phyloP scores from a whole-genome alignment of 73 alveolate genomes.

The Loxodes magnus region DNA sequence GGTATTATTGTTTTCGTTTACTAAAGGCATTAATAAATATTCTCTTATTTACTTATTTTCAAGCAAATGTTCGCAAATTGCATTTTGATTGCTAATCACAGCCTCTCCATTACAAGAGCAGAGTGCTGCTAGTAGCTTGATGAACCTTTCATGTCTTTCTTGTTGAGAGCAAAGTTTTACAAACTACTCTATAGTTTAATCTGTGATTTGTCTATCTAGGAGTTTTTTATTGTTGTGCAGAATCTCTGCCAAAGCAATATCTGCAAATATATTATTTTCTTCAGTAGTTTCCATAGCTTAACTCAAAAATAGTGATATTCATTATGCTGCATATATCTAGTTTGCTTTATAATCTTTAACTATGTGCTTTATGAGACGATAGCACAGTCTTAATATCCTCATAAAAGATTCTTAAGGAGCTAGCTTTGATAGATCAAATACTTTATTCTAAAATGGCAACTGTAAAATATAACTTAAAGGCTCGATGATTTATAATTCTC shows the following conservation, averaged over 20 bases:
- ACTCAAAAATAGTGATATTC: slow-evolving; percentile 36
- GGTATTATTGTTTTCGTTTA: no score
- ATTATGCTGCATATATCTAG: slow-evolving; percentile 38
- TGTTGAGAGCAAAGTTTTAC: slow-evolving; percentile 25
- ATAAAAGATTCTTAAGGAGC: no score
- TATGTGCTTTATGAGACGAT: slow-evolving; percentile 24
- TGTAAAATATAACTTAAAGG: no score
- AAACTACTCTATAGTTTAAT: slow-evolving; percentile 19
- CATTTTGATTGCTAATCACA: slow-evolving; percentile 22
- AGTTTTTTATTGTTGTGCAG: slow-evolving; percentile 31
- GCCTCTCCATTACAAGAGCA: slow-evolving; percentile 38
- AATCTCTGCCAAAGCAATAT: slow-evolving; percentile 29
- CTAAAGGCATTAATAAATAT: slow-evolving; percentile 10
- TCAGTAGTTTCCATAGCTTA: slow-evolving; percentile 28
- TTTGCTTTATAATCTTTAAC: slow-evolving; percentile 35
- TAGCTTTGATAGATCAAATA: no score
- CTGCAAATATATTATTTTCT: slow-evolving; percentile 22
- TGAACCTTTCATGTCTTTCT: slow-evolving; percentile 25
- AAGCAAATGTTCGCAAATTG: slow-evolving; percentile 14
- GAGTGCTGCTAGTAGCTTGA: slow-evolving; percentile 35
- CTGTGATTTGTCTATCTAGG: slow-evolving; percentile 28
- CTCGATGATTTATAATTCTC: no score
- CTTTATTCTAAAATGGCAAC: no score
- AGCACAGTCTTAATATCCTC: no score
- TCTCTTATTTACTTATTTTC: slow-evolving; percentile 8